Evolutionary conservation across 73 alveolate genomes (phyloP).

Genomic region (Paramecium tetraurelia): DNA sequence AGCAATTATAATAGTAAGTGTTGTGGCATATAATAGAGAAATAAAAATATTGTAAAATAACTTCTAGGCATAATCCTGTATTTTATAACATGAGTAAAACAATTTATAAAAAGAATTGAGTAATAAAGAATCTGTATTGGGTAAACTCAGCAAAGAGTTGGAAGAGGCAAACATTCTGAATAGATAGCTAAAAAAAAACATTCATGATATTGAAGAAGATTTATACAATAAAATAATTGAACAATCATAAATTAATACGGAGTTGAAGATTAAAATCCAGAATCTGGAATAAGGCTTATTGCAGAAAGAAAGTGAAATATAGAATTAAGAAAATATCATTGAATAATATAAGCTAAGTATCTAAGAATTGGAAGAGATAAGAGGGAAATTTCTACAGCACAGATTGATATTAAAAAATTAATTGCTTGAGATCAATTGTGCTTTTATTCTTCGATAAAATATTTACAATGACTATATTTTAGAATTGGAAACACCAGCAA

Average conservation of each 20-base stretch:
- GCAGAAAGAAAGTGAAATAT: background rate
- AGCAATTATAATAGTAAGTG: background rate
- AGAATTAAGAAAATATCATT: background rate
- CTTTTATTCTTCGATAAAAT: background rate
- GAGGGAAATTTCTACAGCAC: background rate
- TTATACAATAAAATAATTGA: background rate
- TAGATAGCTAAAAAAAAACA: background rate
- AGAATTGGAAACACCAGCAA: constrained; percentile 1
- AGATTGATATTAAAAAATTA: background rate
- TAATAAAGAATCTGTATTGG: background rate
- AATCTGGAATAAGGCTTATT: background rate
- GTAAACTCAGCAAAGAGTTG: background rate
- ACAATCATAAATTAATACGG: background rate
- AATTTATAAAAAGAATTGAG: background rate
- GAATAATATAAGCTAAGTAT: background rate
- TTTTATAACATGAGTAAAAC: background rate
- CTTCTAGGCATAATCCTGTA: background rate
- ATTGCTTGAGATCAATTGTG: background rate
- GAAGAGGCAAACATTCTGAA: background rate
- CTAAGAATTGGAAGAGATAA: background rate
- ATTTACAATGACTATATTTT: background rate
- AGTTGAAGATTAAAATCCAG: background rate
- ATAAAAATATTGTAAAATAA: background rate
- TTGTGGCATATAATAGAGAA: background rate
- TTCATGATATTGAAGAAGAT: constrained; percentile 39